Base-by-base conservation (phyloP, 441 rosid species). In the Mallotus repandus region DNA sequence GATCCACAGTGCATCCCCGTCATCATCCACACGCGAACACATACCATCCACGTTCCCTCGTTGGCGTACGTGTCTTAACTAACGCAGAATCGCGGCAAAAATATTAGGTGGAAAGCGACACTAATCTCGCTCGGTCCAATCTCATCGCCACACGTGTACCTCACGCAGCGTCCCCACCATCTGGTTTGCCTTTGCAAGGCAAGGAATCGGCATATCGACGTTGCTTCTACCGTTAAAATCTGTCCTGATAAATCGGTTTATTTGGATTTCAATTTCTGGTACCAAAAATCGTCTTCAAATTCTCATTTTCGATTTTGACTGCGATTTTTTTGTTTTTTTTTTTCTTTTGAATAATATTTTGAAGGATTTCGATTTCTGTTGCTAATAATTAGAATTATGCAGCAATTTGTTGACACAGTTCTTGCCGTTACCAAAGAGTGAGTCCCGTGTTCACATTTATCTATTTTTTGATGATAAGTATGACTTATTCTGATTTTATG, bases 401-500 rank as follows among this genome's bases (percentile, higher is more conserved):
- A 89, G 88, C 84, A 92, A 66, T 77, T 90, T 66, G 97, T 92
- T 74, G 97, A 94, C 79, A 77, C 77, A 73, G 83, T 83, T 77
- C 97, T 94, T 70, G 97, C 97, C 75, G 83, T 94, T 29, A 70
- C 92, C 70, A 92, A 94, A 82, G 98, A 91, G 98, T 92, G 78
- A 85, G 97, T 75, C 11, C n/a, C 43, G 56, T 70, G 21, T 70
- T 0, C 43, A 6, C 48, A n/a, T 50, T 15, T 41, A 58, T 46
- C 38, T 65, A 4, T 25, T 25, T 25, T 25, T 25, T 25, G 29
- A 25, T 25, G 29, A 25, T 25, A 11, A 18, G 2, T 53, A 4
- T 10, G 2, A 19, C 9, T 15, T 3, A 53, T 53, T 53, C 21
- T 54, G 54, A 50, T 50, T 50, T 10, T 54, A 54, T 54, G 57